phyloP scores from a whole-genome alignment of 306 rosid genomes.

The Fragaria iinumae region DNA sequence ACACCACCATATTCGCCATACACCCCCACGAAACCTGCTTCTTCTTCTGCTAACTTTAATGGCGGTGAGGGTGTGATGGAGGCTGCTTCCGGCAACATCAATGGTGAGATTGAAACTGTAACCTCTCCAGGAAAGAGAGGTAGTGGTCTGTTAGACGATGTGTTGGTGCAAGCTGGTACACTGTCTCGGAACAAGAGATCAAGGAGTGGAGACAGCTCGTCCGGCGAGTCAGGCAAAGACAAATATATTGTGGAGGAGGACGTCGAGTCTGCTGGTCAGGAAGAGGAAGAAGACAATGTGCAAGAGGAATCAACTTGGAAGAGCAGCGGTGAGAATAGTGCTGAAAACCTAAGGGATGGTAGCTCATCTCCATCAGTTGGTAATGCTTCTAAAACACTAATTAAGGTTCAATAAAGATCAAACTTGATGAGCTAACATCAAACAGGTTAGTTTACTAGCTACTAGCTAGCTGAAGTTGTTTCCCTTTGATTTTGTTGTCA shows the following conservation, averaged over 20 bases:
- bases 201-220: constrained; percentile 25
- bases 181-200: constrained; percentile 32
- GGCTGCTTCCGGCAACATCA: constrained; percentile 26
- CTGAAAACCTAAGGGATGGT: constrained; percentile 40
- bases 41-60: constrained; percentile 39
- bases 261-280: not conserved
- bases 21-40: constrained; percentile 39
- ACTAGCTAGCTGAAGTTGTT: not conserved
- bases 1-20: constrained; percentile 27
- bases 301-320: constrained; percentile 32
- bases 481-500: not conserved
- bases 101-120: constrained; percentile 25
- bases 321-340: constrained; percentile 17
- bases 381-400: constrained; percentile 9
- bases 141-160: constrained; percentile 61
- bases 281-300: constrained; percentile 17
- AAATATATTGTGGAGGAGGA: constrained; percentile 30
- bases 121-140: constrained; percentile 25
- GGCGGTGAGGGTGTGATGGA: constrained; percentile 40
- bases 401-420: not conserved
- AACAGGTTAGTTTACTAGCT: not conserved
- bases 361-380: constrained; percentile 49
- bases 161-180: constrained; percentile 42
- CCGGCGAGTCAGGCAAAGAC: constrained; percentile 27
- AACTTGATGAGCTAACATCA: not conserved